Percentiles rank a stretch among this genome's conserved stretches.
Evolutionary conservation across 108 stramenopile genomes (phyloP).

Genomic region (Cyclotella atomus): DNA sequence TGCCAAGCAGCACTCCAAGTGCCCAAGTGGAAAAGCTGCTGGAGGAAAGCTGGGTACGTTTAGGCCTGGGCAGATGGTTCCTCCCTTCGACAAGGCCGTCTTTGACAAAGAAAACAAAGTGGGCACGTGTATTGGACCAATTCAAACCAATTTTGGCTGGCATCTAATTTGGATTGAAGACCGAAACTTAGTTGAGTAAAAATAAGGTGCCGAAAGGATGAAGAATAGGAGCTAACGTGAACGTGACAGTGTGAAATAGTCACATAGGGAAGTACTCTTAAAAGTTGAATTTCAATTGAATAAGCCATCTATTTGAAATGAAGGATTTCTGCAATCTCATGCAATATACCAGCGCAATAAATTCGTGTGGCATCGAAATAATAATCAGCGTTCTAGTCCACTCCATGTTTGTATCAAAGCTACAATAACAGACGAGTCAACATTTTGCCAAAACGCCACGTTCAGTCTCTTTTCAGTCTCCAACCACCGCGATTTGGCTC

Average conservation of each 20-base stretch:
- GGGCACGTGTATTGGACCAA: conserved; percentile 54
- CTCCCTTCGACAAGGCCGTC: conserved; percentile 65
- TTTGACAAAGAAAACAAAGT: conserved; percentile 56
- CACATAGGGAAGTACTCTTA: too few species aligned
- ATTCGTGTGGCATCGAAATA: neutral
- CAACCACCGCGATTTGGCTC: conserved; percentile 48
- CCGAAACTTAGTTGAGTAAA: conserved; percentile 34
- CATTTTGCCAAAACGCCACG: conserved; percentile 49
- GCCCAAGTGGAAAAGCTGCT: conserved; percentile 57
- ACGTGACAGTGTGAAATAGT: too few species aligned
- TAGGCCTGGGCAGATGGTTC: conserved; percentile 62
- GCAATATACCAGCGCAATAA: neutral
- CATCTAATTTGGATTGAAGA: conserved; percentile 75
- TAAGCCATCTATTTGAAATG: too few species aligned
- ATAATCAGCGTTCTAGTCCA: conserved; percentile 3
- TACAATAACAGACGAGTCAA: conserved; percentile 39
- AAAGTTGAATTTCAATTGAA: too few species aligned
- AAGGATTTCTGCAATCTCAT: too few species aligned
- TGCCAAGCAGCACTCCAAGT: conserved; percentile 62
- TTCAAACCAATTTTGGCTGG: conserved; percentile 75
- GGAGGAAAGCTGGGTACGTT: conserved; percentile 66
- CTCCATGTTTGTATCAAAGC: conserved; percentile 48
- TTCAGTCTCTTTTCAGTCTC: conserved; percentile 51
- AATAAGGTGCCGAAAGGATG: too few species aligned
- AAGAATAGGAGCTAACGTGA: too few species aligned